Base-by-base conservation (phyloP, 1,284 basidiomycete species). In the Golubevia pallescens region DNA sequence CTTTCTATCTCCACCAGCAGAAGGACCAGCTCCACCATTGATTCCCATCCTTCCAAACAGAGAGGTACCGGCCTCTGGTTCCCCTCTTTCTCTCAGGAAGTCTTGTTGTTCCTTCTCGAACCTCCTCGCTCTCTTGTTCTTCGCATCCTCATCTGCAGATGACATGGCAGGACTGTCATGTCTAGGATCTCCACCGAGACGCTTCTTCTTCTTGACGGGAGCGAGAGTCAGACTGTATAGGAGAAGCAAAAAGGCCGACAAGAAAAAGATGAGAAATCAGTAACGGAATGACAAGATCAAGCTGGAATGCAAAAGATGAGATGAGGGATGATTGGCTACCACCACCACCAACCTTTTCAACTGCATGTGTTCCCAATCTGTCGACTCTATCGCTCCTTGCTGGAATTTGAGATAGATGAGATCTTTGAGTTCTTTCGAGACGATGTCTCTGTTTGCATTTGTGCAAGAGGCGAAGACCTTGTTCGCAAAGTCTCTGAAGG, bases 321-420 rank as follows among this genome's bases (percentile, higher is more conserved):
- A 28, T 28, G 28, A 28, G 28, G 28, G 28, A 28, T 28, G 28
- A 28, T 28, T 28, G 28, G 28, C 28, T 28, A 28, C 28, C 28
- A 28, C 28, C 28, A 28, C 28, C 28, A 68, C 72, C 16, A 10
- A 61, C 53, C 60, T 64, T 48, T 75, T 69, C 59, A 81, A 73
- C 58, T 68, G 68, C 38, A 76, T 68, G 34, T 66, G 63, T 55
- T 58, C 20, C 82, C 82, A 85, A 63, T 85, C 82, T n/a, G 72
- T 80, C 28, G 72, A 77, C 56, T 83, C 71, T 19, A 85, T 76
- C 3, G 82, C 75, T 16, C 76, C 78, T 20, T 75, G 69, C 56
- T 78, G 75, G 57, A 80, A 80, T 1, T 77, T 75, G 10, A 73
- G 62, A 60, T 80, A 83, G 65, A 85, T 83, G 61, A 85, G 70